Evolutionary conservation across 352 stramenopile species (phyloP), one percentile per base, ranked within the genome.

Genomic region (Phytophthora pseudosyringae): DNA sequence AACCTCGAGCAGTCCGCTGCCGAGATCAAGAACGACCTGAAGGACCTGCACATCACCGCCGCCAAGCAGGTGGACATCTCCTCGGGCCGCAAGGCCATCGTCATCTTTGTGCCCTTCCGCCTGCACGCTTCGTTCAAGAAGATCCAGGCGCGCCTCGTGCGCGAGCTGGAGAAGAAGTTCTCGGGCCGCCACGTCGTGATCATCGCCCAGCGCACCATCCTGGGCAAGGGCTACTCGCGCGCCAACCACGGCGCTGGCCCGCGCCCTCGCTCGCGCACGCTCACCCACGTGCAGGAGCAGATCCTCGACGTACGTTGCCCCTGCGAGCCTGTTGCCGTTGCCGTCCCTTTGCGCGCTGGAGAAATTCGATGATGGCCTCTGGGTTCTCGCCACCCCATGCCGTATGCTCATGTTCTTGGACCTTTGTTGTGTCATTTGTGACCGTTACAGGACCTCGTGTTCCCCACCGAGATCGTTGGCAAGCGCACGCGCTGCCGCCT

Each of bases 91-190:
- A 99, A 99, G 84, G 98, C 98, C 33, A 99, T 99, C 78, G 90
- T 99, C 47, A 86, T 99, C 70, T 99, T 99, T 81, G 98, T 99
- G 67, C 98, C 98, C 12, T 99, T 91, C 96, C 97, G 97, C 60
- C 90, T 99, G 49, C 92, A 99, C 69, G 97, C 95, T 69, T 87
- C 89, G 57, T 99, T 99, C 91, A 95, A 99, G 83, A 99, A 99
- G 89, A 98, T 99, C 76, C 98, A 99, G 78, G 81, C 88, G 31
- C 92, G 94, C 70, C 91, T 99, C 53, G 97, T 99, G 39, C 94
- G 97, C 56, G 98, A 99, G 84, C 82, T 99, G 46, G 97, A 99
- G 90, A 99, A 99, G 94, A 99, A 99, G 86, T 99, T 99, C 86
- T 98, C 73, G 54, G 98, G 97, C 74, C 89, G 90, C 67, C 96